Base-by-base conservation (phyloP, 768 basidiomycete genomes). In the Amanita pallidorosea region DNA sequence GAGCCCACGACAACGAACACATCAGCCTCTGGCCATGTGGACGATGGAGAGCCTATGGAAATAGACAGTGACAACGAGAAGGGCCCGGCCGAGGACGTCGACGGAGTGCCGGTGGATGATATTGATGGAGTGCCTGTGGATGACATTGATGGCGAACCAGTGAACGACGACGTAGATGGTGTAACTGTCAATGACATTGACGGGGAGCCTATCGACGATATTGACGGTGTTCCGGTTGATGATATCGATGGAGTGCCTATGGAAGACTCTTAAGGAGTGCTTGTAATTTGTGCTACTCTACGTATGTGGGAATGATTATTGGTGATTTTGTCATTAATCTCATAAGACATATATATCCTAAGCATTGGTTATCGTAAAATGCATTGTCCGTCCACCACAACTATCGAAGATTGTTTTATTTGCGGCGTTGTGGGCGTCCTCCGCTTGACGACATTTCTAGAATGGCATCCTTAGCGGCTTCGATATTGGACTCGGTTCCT, bases 381-480 rank as follows among this genome's bases (percentile, higher is more conserved):
- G 33, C 42, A 44, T 45, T 51, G 27, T 51, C 22, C 29, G 27
- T 31, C 29, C 23, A 17, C 42, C 25, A 31, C 34, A 33, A 18
- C 9, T 51, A 51, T 45, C 50, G 35, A 51, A 45, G n/a, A 57
- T 60, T 58, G 59, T 53, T 65, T 56, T 66, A 64, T 47, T 67
- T 58, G 50, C 72, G 73, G 61, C 73, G 72, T 23, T 61, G 65
- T 41, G 58, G 48, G 48, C 75, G 72, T 42, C 67, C 63, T 33
- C 65, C 53, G 53, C 65, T 70, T 12, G 76, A 63, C 29, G 37
- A 68, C 65, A 83, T 80, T 62, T 72, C 78, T 33, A 86, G 65
- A 58, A 92, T 88, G 22, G 84, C 83, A 31, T 84, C 80, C 66
- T 81, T 91, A 13, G 89, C 89, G n/a, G 74, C 71, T 50, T 74